Conservation (phyloP, 345 rosid species). For the Ceriops decandra region DNA sequence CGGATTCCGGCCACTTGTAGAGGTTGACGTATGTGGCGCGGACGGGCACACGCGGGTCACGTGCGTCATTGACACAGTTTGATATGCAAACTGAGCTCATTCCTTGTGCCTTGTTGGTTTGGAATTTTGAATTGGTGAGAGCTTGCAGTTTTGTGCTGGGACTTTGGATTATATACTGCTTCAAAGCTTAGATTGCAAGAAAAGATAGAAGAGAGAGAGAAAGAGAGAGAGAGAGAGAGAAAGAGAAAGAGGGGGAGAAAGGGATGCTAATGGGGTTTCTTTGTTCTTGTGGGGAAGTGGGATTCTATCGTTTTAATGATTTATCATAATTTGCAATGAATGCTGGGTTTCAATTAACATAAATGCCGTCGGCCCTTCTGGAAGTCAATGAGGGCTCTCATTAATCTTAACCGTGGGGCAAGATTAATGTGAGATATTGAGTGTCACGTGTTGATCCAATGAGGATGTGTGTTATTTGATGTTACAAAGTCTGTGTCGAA, state of each 20-base stretch:
- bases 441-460: no score
- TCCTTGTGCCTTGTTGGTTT: neutral
- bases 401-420: no score
- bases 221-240: neutral
- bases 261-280: neutral
- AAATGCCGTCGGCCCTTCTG: no score
- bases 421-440: no score
- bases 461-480: no score
- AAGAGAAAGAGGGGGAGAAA: no score
- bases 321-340: neutral
- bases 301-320: neutral
- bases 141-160: neutral
- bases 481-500: no score
- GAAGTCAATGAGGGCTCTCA: no score
- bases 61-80: slow-evolving; percentile 9
- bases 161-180: neutral
- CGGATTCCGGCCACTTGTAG: slow-evolving; percentile 77
- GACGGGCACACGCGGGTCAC: slow-evolving; percentile 1
- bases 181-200: slow-evolving; percentile 5
- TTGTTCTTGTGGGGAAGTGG: slow-evolving; percentile 1
- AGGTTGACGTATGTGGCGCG: slow-evolving; percentile 23
- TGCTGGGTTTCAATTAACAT: neutral
- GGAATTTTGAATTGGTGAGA: neutral
- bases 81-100: slow-evolving; percentile 2
- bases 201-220: neutral